phyloP scores from a whole-genome alignment of 129 eudicot species.

The Heracleum sosnowskyi region DNA sequence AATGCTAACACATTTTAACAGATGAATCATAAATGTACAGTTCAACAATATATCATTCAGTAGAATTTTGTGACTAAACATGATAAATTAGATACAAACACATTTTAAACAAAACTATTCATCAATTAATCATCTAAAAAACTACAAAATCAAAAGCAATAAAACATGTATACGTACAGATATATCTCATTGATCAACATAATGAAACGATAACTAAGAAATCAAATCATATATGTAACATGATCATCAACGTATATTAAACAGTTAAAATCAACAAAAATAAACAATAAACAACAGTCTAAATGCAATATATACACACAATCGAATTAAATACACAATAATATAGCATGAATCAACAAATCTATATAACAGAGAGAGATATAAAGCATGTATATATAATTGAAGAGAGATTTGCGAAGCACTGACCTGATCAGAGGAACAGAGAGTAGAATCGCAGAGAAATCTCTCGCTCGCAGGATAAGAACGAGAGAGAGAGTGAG shows the following conservation, averaged over 20 bases:
- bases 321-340: neutral
- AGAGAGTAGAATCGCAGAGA: neutral
- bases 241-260: neutral
- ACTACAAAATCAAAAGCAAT: neutral
- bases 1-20: neutral
- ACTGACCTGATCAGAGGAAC: neutral
- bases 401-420: neutral
- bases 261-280: neutral
- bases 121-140: neutral
- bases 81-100: neutral
- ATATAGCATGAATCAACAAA: too few relatives aligned
- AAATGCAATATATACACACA: neutral
- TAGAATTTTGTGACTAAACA: neutral
- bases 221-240: neutral
- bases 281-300: neutral
- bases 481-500: neutral
- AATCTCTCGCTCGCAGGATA: constrained; percentile 14
- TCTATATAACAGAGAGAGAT: too few relatives aligned
- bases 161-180: neutral
- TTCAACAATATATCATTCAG: neutral
- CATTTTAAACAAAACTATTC: neutral
- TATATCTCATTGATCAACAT: neutral
- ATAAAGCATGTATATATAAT: neutral
- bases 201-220: neutral
- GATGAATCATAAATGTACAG: neutral